Evolutionary conservation across 2,329 filamentous ascomycete genomes (phyloP), one percentile per base, ranked within the genome.

Genomic region (Verticillium alfalfae): DNA sequence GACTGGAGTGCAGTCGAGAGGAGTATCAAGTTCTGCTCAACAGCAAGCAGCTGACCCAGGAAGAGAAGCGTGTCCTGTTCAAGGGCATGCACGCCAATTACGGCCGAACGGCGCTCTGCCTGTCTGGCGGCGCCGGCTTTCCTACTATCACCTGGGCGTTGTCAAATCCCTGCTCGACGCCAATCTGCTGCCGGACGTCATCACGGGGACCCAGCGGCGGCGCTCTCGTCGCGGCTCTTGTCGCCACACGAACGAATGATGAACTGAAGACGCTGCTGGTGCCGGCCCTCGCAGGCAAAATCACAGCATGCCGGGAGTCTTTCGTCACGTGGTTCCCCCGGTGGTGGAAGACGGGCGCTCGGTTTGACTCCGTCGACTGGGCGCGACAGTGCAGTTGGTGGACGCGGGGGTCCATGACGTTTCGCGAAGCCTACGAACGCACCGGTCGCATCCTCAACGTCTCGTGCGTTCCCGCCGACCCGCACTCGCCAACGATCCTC

Each of bases 141-240:
- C 95, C 5, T 98, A 97, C 73, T 98, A 98, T 73, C 95, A 99
- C 73, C 92, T 97, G 66, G 95, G 95, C 12, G 91, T 99, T 10
- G 86, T 95, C 58, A 94, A 92, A 73, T 94, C 93, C 9, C 82
- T 98, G 5, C 80, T 98, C 6, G 95, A 98, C 69, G 91, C 92
- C 13, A 85, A 90, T 62, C 81, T 96, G 1, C 79, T 99, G 1
- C 95, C 95, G 0, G 90, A 96, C 65, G 94, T 99, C 67, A 97
- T 99, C 66, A 97, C 95, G 0, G 95, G 95, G 12, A 99, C 95
- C 95, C 2, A 97, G 93, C 64, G 95, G 95, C 6, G 95, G 95
- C 59, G 95, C 95, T 13, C 80, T 99, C 8, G 88, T 98, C 13
- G 95, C 95, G 1, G 93, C 87, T 0, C 79, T 99, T 8, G 86